These are phyloP conservation scores for Aspergillus carlsbadensis DNA, from an alignment of 495 filamentous ascomycete genomes.

Conservation along the genomic window DNA sequence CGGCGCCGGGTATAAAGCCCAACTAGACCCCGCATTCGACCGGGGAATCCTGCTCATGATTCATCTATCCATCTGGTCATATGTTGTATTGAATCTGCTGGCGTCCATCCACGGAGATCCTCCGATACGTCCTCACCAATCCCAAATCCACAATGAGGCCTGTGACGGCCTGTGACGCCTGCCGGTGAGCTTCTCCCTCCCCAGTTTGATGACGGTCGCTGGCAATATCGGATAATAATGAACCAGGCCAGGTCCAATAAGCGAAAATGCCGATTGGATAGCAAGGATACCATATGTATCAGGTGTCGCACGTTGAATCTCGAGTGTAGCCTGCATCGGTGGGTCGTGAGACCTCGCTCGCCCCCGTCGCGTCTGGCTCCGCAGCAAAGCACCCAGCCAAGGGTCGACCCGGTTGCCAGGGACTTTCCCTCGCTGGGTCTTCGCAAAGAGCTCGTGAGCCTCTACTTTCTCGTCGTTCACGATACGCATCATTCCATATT, in stretches of 20 bases:
- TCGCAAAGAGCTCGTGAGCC: background rate
- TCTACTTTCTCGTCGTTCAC: background rate
- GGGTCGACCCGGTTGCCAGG: background rate
- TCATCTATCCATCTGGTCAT: background rate
- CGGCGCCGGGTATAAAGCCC: background rate
- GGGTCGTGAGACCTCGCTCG: background rate
- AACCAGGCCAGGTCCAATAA: background rate
- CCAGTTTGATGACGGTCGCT: no score
- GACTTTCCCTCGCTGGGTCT: background rate
- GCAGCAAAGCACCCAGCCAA: background rate
- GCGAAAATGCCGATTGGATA: background rate
- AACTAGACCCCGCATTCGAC: background rate
- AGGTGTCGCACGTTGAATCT: background rate
- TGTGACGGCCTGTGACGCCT: background rate
- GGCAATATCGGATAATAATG: background rate
- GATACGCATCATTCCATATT: background rate
- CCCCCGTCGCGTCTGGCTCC: background rate
- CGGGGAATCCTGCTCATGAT: no score
- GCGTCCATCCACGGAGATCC: background rate
- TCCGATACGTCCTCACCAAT: background rate
- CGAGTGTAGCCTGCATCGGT: background rate
- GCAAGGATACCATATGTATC: background rate
- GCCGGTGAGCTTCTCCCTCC: background rate
- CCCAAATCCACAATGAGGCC: background rate
- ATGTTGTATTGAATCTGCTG: background rate